Evolutionary conservation across 805 yeast genomes (phyloP), one percentile per base, ranked within the genome.

Genomic region (Yarrowia sp.): DNA sequence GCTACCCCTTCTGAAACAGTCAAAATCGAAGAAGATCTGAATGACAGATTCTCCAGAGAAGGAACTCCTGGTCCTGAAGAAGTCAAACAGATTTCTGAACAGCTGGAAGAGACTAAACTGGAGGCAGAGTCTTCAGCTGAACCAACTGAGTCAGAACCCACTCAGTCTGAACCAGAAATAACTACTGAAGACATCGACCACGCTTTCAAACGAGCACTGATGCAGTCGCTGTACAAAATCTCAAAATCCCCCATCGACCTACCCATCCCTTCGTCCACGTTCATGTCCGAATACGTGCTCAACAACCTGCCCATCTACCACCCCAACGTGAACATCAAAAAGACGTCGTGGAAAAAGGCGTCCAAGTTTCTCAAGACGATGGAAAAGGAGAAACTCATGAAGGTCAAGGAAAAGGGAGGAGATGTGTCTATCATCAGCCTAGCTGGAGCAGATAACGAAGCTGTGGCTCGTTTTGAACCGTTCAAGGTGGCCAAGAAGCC

Each of bases 291-390:
- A 48, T 85, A 86, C 70, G 77, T 92, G 14, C 79, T 86, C 67
- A 83, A 83, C 58, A 90, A 91, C 74, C 75, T 93, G n/a, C 96
- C 97, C 1, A 70, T 68, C 51, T 67, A 67, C 38, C 72, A 73
- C 61, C 80, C 83, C 0, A 69, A 68, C 10, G 69, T 76, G 24
- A 65, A 58, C 26, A 81, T 88, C 64, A 92, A 92, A 74, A 88
- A 85, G 71, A 86, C 97, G 0, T 83, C 92, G 2, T 93, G 96
- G 96, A 92, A 89, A 74, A 93, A 93, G 72, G 85, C 93, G 4
- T 82, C 92, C 14, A 92, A 92, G 73, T 91, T 87, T 71, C 76
- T 93, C 64, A 93, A 91, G 72, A 86, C 89, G 7, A 90, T 92
- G 86, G 97, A 90, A 68, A 93, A 91, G 73, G 80, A 81, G 48